Conservation (phyloP, 2,329 filamentous ascomycete genomes). For the Calonectria naviculata region DNA sequence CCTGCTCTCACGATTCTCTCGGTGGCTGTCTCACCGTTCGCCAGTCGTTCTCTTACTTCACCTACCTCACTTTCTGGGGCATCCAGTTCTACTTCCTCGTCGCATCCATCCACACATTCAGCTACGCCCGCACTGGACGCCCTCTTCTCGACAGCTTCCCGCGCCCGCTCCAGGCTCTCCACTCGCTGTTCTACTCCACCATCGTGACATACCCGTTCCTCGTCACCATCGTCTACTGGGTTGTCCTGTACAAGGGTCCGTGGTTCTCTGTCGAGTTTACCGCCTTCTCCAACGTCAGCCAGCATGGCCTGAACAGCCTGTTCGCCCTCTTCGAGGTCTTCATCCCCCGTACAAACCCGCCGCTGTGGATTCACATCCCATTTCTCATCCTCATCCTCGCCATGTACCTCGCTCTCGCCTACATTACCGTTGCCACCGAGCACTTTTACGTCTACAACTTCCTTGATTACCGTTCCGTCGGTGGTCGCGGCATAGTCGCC, state of each 20-base stretch:
- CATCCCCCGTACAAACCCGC: conserved; percentile 72
- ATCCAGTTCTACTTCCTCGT: conserved; percentile 82
- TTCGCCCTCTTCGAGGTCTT: conserved; percentile 83
- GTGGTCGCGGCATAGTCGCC: conserved; percentile 61
- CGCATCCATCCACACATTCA: conserved; percentile 74
- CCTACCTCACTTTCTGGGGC: conserved; percentile 84
- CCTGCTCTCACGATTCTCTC: conserved; percentile 61
- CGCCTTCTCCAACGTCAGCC: conserved; percentile 75
- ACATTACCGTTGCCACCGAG: conserved; percentile 75
- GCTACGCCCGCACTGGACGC: conserved; percentile 67
- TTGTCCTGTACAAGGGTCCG: conserved; percentile 61
- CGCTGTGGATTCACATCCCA: conserved; percentile 71
- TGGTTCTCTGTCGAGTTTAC: conserved; percentile 65
- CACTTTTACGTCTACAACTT: conserved; percentile 84
- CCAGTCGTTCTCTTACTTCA: conserved; percentile 83
- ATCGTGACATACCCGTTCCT: conserved; percentile 74
- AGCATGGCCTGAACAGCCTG: conserved; percentile 79
- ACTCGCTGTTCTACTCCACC: conserved; percentile 73
- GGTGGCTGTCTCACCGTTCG: conserved; percentile 59
- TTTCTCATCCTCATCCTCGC: conserved; percentile 77
- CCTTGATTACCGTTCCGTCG: conserved; percentile 71
- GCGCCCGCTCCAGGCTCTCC: conserved; percentile 71
- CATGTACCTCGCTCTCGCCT: conserved; percentile 79
- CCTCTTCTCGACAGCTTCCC: conserved; percentile 71
- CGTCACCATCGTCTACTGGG: conserved; percentile 80